These are phyloP conservation scores for Penicillium tannophilum DNA, from an alignment of 495 filamentous ascomycete genomes.

Conservation along the genomic window DNA sequence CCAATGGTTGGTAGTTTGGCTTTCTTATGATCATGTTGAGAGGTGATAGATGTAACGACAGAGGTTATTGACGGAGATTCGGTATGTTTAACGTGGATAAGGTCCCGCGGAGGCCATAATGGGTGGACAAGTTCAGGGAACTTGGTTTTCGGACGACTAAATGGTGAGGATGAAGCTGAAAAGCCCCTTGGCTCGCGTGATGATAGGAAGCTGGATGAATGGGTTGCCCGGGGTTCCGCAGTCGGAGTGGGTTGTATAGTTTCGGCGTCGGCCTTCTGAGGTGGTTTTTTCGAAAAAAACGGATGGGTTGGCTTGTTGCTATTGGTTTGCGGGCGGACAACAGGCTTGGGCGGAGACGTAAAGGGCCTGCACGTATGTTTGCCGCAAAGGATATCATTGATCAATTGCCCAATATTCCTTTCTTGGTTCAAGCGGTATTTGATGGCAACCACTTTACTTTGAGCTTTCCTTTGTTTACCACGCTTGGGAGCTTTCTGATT, in stretches of 20 bases:
- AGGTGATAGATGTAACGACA: not conserved
- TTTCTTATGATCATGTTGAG: conserved; percentile 33
- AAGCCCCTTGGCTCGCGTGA: not conserved
- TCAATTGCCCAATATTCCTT: conserved; percentile 42
- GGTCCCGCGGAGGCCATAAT: conserved; percentile 70
- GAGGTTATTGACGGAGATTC: no score
- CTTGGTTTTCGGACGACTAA: conserved; percentile 44
- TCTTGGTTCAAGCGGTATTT: conserved; percentile 42
- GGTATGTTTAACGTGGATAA: conserved; percentile 54
- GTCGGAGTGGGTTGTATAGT: not conserved
- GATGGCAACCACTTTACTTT: conserved; percentile 42
- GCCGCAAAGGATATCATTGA: conserved; percentile 54
- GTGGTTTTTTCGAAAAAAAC: conserved; percentile 65
- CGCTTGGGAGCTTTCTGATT: conserved; percentile 29
- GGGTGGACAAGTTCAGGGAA: conserved; percentile 62
- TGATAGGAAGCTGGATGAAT: not conserved
- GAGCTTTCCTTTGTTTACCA: conserved; percentile 22
- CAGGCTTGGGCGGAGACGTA: conserved; percentile 3
- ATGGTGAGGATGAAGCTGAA: conserved; percentile 18
- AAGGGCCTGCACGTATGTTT: conserved; percentile 5
- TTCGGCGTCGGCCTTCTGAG: conserved; percentile 17
- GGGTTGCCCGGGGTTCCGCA: not conserved
- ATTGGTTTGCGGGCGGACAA: conserved; percentile 12
- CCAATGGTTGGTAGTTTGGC: conserved; percentile 36
- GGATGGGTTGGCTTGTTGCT: conserved; percentile 72